A percentile compares a stretch with the other conserved stretches of the same genome.
Conservation (phyloP, 306 rosid genomes). For the Quercus gilva region DNA sequence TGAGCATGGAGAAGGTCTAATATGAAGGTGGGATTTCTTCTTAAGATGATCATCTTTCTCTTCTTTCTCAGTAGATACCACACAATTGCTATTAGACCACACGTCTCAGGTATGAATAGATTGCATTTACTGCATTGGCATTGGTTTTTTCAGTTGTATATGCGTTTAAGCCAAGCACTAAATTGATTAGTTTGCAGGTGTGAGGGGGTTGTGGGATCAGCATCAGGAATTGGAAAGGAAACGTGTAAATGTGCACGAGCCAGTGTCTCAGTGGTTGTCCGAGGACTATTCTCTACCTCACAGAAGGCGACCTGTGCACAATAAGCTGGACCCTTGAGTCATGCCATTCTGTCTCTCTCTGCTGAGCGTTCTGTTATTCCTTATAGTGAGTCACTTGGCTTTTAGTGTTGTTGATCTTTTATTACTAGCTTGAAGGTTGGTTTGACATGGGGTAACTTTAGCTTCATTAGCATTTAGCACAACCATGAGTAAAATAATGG, state of each 20-base stretch:
- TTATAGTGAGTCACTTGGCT: not conserved
- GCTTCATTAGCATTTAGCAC: not conserved
- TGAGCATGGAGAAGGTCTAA: conserved; percentile 5
- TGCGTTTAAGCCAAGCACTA: not conserved
- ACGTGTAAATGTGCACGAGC: not conserved
- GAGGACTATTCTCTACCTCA: conserved; percentile 34
- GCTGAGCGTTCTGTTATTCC: not conserved
- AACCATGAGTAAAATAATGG: not conserved
- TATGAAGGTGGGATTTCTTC: conserved; percentile 21
- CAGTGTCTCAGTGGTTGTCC: conserved; percentile 22
- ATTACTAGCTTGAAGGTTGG: not conserved
- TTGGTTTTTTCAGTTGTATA: not conserved
- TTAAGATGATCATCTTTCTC: conserved; percentile 23
- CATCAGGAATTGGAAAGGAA: conserved; percentile 2
- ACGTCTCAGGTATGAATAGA: conserved; percentile 22
- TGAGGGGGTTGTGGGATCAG: not conserved
- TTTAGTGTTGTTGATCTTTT: not conserved
- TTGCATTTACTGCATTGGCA: not conserved
- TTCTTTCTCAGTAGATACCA: conserved; percentile 14
- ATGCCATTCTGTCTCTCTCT: not conserved
- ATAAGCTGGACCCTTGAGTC: conserved; percentile 23
- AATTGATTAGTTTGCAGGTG: conserved; percentile 19
- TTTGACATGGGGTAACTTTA: not conserved
- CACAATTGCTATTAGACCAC: conserved; percentile 13
- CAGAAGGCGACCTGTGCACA: conserved; percentile 29